These are phyloP conservation scores for Penicillium atrosanguineum DNA, from an alignment of 495 filamentous ascomycete species.

Conservation along the genomic window DNA sequence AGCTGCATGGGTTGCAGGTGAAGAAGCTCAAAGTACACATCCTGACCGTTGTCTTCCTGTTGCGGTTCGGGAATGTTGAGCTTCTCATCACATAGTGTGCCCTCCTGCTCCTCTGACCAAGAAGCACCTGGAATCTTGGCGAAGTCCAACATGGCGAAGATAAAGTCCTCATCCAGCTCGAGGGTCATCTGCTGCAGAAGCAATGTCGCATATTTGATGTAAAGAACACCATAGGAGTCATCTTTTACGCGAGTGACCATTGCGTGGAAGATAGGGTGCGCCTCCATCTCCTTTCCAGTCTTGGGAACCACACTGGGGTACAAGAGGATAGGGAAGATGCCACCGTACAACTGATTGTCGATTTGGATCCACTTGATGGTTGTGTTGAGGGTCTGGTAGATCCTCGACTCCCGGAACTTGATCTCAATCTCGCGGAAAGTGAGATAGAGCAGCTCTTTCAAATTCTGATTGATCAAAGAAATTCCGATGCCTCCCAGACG, in stretches of 20 bases:
- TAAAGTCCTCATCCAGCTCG: conserved; percentile 96
- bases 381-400: conserved; percentile 86
- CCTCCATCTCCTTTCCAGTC: conserved; percentile 93
- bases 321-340: conserved; percentile 94
- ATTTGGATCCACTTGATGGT: conserved; percentile 98
- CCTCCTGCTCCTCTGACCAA: conserved; percentile 80
- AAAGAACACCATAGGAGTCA: conserved; percentile 94
- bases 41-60: conserved; percentile 75
- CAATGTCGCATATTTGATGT: conserved; percentile 96
- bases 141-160: conserved; percentile 93
- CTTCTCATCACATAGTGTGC: conserved; percentile 81
- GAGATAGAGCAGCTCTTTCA: conserved; percentile 89
- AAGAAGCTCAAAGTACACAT: conserved; percentile 95
- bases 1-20: conserved; percentile 98
- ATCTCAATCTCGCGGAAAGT: conserved; percentile 91
- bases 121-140: conserved; percentile 91
- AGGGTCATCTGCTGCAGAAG: conserved; percentile 97
- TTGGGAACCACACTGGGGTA: conserved; percentile 99
- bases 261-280: conserved; percentile 89
- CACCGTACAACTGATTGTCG: conserved; percentile 97
- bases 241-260: conserved; percentile 95
- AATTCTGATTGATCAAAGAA: conserved; percentile 86
- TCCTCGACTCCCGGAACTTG: conserved; percentile 83
- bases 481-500: conserved; percentile 88
- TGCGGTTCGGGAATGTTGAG: conserved; percentile 91